A percentile compares a stretch with the other conserved stretches of the same genome.
phyloP scores from a whole-genome alignment of 1,139 yeast genomes.

The Candida smagusa region DNA sequence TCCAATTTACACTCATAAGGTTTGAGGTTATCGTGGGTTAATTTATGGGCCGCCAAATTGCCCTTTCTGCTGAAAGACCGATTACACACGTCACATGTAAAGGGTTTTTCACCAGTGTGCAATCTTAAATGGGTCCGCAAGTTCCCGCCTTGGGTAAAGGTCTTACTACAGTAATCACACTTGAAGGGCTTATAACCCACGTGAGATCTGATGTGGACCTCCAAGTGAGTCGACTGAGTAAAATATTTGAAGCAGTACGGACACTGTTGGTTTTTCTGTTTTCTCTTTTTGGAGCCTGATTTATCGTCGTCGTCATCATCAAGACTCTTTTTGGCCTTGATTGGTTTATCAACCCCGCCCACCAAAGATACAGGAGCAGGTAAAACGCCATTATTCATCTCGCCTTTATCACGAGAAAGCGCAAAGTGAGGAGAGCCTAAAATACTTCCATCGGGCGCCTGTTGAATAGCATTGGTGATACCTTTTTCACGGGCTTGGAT shows the following conservation, averaged over 20 bases:
- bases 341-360: conserved; percentile 79
- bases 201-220: conserved; percentile 75
- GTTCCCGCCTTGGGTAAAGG: conserved; percentile 91
- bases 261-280: conserved; percentile 60
- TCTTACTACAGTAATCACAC: conserved; percentile 74
- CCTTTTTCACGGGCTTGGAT: conserved; percentile 85
- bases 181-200: conserved; percentile 77
- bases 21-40: conserved; percentile 75
- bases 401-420: conserved; percentile 15
- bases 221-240: conserved; percentile 74
- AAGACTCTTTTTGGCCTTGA: conserved; percentile 23
- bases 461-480: conserved; percentile 55
- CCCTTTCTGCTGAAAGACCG: conserved; percentile 85
- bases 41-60: conserved; percentile 78
- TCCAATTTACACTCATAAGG: conserved; percentile 82
- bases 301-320: conserved; percentile 19
- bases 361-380: conserved; percentile 69
- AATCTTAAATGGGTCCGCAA: conserved; percentile 81
- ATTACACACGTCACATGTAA: conserved; percentile 68
- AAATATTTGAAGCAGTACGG: conserved; percentile 67
- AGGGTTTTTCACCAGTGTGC: conserved; percentile 92
- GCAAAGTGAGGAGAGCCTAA: conserved; percentile 26
- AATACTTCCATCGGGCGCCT: conserved; percentile 61
- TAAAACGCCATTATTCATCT: conserved; percentile 30
- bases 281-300: conserved; percentile 27